Percentiles rank a stretch among this genome's conserved stretches.
phyloP scores from a whole-genome alignment of 2,329 filamentous ascomycete species.

The Ceratocystis albifundus region DNA sequence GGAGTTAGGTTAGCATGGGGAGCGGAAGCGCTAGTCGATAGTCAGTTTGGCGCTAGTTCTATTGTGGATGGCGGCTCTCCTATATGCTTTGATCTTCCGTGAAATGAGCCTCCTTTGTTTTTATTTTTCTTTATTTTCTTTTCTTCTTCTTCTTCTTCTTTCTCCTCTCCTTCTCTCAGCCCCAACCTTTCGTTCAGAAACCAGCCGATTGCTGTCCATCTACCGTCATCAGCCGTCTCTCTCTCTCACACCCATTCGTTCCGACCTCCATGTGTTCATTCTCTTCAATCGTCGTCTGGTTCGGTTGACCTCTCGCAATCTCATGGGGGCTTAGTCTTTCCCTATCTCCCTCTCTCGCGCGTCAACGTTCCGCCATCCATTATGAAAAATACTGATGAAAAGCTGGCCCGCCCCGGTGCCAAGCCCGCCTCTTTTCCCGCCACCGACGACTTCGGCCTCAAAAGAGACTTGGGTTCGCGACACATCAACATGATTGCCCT shows the following conservation, averaged over 20 bases:
- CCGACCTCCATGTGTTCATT: too few relatives aligned
- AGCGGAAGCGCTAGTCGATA: too few relatives aligned
- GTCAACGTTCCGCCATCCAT: neutral
- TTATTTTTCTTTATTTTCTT: neutral
- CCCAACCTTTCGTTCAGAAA: neutral
- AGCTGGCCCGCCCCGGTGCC: neutral
- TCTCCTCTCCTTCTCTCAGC: neutral
- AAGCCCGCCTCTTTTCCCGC: neutral
- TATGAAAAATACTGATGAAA: neutral
- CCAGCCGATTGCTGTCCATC: neutral
- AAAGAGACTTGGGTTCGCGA: conserved; percentile 27
- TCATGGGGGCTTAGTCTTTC: neutral
- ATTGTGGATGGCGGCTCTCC: too few relatives aligned
- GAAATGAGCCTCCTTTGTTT: neutral
- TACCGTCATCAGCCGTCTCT: neutral
- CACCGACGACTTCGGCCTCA: conserved; percentile 6
- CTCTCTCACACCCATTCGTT: neutral
- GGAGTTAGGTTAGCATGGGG: too few relatives aligned
- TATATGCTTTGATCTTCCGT: too few relatives aligned
- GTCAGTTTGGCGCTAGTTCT: too few relatives aligned
- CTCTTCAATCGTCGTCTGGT: neutral
- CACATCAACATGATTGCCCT: conserved; percentile 33
- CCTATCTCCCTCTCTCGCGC: neutral
- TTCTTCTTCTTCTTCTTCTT: neutral
- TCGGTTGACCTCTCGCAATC: neutral